Evolutionary conservation across 129 eudicot species (phyloP), one percentile per base, ranked within the genome.

Genomic region (Daucus carota): DNA sequence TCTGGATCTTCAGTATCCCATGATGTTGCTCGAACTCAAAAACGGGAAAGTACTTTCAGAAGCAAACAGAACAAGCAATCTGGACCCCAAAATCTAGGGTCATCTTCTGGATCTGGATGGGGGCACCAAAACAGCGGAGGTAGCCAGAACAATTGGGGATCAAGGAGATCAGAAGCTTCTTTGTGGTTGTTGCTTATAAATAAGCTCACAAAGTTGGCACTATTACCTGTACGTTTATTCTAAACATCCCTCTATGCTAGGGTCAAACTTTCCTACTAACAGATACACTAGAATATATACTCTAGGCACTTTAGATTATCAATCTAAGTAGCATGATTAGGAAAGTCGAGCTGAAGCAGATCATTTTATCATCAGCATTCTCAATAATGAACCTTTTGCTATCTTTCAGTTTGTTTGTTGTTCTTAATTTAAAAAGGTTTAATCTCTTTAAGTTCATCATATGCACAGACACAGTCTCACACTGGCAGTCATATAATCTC

Each of bases 101-200:
- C 84, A 70, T 80, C 80, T 57, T 76, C 81, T 73, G 90, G 90
- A 38, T 66, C 82, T 33, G 85, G 86, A 75, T 73, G 88, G 36
- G 91, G 84, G 52, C 74, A 77, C 73, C 89, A 84, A 79, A 79
- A 16, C 47, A 72, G 63, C 44, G 80, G 85, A 63, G 78, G 78
- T 73, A 81, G 85, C 80, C 89, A 83, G 80, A 90, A 74, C 59
- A 89, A 86, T 76, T 78, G 82, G 83, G 85, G 94, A 0, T 77
- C 86, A 17, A 83, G 92, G 84, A 80, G 95, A 88, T 86, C 95
- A 32, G 99, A 95, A 82, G 91, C 89, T 76, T 85, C 99, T 52
- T 31, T 90, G 73, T 95, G 97, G 97, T 79, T 88, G 76, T 80
- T 86, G 47, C 97, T 95, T 73, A 82, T 95, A 50, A 89, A 84